A percentile compares a stretch with the other conserved stretches of the same genome.
These are phyloP conservation scores for Neoscytalidium dimidiatum DNA, from an alignment of 2,329 filamentous ascomycete genomes.

Conservation along the genomic window DNA sequence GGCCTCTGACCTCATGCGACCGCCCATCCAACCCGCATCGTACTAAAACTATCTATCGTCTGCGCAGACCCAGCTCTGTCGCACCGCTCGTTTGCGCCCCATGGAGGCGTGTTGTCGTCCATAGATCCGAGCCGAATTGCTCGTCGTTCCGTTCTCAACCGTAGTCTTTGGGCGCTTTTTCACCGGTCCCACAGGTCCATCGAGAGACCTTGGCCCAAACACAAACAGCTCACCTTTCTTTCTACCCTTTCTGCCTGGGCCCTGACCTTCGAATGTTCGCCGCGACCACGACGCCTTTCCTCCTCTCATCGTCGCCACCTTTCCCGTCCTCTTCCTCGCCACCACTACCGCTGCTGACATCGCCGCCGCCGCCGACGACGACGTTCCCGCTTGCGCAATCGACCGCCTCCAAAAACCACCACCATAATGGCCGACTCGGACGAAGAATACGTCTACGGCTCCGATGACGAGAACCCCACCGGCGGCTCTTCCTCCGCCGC, in stretches of 20 bases:
- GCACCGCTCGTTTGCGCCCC: constrained; percentile 13
- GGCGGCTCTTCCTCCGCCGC: constrained; percentile 30
- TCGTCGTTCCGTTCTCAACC: neutral
- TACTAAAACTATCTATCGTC: neutral
- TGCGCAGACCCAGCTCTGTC: constrained; percentile 12
- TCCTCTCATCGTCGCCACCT: neutral
- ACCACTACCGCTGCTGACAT: neutral
- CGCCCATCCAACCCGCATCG: neutral
- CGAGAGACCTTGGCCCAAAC: neutral
- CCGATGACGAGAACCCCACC: constrained; percentile 61
- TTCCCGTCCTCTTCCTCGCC: neutral
- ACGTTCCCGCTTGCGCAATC: neutral
- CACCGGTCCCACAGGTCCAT: neutral
- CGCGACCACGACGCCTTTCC: constrained; percentile 2
- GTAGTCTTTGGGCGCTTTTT: neutral
- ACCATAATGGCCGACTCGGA: constrained; percentile 74
- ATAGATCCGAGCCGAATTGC: neutral
- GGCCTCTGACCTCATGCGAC: constrained; percentile 14
- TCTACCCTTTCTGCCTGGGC: neutral
- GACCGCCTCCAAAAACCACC: neutral
- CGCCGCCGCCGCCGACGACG: neutral
- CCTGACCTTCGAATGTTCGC: constrained; percentile 12
- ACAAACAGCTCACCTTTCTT: neutral
- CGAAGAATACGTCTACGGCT: constrained; percentile 67
- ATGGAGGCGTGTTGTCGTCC: neutral